phyloP scores from a whole-genome alignment of 441 rosid genomes.

The Eutrema salsugineum region DNA sequence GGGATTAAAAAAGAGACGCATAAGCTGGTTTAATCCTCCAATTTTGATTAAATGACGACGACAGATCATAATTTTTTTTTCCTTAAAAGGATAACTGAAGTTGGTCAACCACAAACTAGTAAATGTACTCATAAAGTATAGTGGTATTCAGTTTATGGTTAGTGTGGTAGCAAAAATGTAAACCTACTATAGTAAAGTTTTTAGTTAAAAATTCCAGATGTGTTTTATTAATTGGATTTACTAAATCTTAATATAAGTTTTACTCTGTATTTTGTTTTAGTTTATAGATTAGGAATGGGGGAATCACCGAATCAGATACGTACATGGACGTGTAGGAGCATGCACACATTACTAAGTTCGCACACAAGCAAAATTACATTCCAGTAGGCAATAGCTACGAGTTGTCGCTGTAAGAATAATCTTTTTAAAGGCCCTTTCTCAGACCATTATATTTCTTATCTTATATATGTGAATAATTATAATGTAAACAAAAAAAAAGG shows the following conservation, averaged over 20 bases:
- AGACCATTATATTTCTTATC: slow-evolving; percentile 26
- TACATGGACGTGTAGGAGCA: slow-evolving; percentile 30
- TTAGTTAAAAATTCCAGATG: background rate
- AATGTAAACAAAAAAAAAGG: background rate
- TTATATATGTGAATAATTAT: slow-evolving; percentile 10
- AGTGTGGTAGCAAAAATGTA: background rate
- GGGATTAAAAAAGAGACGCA: slow-evolving; percentile 2
- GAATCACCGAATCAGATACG: slow-evolving; percentile 36
- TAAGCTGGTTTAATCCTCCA: background rate
- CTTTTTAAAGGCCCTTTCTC: slow-evolving; percentile 31
- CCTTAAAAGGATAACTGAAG: background rate
- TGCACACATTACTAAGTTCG: slow-evolving; percentile 21
- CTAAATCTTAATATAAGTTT: background rate
- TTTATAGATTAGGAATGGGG: slow-evolving; percentile 4
- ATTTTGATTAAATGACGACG: too few species aligned
- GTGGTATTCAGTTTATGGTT: background rate
- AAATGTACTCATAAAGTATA: background rate
- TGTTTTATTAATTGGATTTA: background rate
- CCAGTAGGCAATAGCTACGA: slow-evolving; percentile 23
- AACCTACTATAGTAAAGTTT: background rate
- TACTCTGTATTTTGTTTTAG: background rate
- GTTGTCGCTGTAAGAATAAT: slow-evolving; percentile 34
- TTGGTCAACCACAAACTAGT: background rate
- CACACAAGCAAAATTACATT: slow-evolving; percentile 22
- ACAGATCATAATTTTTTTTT: background rate